Evolutionary conservation across 2,329 filamentous ascomycete species (phyloP), one percentile per base, ranked within the genome.

Genomic region (Blastomyces gilchristii): DNA sequence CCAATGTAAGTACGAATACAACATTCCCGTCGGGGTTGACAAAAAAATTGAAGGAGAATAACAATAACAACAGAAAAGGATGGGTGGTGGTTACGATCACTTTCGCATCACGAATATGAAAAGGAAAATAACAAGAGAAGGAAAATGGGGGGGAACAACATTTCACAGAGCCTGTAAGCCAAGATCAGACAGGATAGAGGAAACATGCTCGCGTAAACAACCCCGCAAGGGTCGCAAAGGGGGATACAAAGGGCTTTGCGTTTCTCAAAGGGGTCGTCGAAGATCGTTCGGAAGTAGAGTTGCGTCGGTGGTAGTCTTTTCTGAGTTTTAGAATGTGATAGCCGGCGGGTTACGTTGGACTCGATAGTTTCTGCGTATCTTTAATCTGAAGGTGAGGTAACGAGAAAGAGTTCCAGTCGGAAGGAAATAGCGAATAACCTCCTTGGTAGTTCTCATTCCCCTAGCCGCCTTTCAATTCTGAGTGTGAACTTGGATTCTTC

Each of bases 1-100:
- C 54, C 54, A 57, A 41, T 16, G 11, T 41, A 57, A 41, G 37
- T 56, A 56, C 18, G 34, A 57, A 41, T 57, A 57, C 31, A 58
- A 58, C 37, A 43, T 43, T 16, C 14, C n/a, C 53, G 28, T n/a
- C 25, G 9, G 9, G 37, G 9, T 12, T 39, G 6, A 53, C 18
- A 11, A n/a, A 11, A 53, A 28, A 50, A 50, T 22, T 11, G 5
- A 50, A 14, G 25, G 11, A 25, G 22, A 16, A 53, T 28, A 31
- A 14, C 4, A 58, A 41, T 25, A 25, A 14, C 9, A 3, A 41
- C 14, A 28, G 31, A 14, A 43, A 43, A 3, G 14, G 14, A 7
- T 14, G 6, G 41, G 16, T 1, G 31, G 54, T 8, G n/a, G 22
- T 25, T 25, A 47, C 11, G 43, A n/a, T 14, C 14, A 12, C 22